phyloP scores from a whole-genome alignment of 345 rosid genomes.

The Populus davidiana region DNA sequence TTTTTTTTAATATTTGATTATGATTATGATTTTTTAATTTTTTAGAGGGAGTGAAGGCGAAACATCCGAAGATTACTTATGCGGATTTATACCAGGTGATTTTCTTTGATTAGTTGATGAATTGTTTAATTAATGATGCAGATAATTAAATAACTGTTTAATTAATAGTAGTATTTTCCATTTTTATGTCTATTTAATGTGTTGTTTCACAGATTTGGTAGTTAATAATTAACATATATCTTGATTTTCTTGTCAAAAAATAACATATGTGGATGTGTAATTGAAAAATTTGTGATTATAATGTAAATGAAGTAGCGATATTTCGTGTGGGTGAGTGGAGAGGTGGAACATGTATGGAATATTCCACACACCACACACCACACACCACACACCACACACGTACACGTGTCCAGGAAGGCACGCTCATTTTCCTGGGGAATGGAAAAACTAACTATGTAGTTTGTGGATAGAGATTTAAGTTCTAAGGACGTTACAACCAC shows the following conservation, averaged over 20 bases:
- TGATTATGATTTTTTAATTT: background rate
- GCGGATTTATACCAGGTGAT: slow-evolving; percentile 72
- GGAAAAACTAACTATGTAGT: background rate
- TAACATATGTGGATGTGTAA: background rate
- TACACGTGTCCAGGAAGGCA: too few relatives aligned
- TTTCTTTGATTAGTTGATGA: background rate
- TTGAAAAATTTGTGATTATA: background rate
- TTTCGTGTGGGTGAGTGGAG: background rate
- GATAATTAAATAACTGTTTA: background rate
- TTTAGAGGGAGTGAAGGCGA: slow-evolving; percentile 77
- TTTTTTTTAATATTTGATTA: background rate
- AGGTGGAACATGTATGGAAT: background rate
- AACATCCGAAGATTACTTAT: slow-evolving; percentile 71
- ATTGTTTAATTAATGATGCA: background rate
- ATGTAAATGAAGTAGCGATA: background rate
- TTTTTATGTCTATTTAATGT: background rate
- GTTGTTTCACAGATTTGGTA: background rate
- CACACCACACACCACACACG: too few relatives aligned
- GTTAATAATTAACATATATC: background rate
- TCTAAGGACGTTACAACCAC: background rate
- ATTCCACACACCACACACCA: too few relatives aligned
- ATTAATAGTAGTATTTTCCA: background rate
- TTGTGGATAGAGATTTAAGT: background rate
- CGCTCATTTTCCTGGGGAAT: too few relatives aligned
- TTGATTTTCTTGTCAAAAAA: background rate